Evolutionary conservation across 2,329 filamentous ascomycete species (phyloP), one percentile per base, ranked within the genome.

Genomic region (Diplodia mutila): DNA sequence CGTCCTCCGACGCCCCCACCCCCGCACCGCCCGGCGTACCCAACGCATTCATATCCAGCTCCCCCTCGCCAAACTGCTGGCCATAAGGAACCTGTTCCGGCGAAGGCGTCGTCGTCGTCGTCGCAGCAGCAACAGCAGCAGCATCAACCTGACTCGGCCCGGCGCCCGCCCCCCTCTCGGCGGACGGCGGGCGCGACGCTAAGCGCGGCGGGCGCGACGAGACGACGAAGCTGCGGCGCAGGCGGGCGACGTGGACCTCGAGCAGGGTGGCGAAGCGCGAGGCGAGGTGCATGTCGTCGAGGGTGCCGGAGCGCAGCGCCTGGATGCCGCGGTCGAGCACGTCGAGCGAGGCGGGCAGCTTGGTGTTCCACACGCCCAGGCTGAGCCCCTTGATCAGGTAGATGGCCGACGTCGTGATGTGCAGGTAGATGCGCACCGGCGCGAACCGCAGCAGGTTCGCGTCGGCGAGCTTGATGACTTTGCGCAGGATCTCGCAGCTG

Each of bases 331-430:
- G 78, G 48, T 84, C 81, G 0, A 85, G 76, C 2, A 83, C 79
- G 65, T 84, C 80, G 0, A 85, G 76, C 0, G 82, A 83, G 34
- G 81, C 80, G 64, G 81, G 80, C 6, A 85, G 73, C 55, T 84
- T 84, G 6, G 82, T 79, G 67, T 84, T 82, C 1, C 82, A 78
- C 1, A 82, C 80, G 0, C 84, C 84, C 46, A 85, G 65, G 67
- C 83, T 85, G 16, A 85, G 72, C 0, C 83, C 83, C 71, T 82
- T 82, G 71, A 87, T 81, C 3, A 87, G 75, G 67, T 86, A 86
- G 5, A 87, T 85, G 0, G 85, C 86, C 0, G 84, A 83, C 2
- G 83, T 85, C 2, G 83, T 85, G 54, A 86, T 82, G 27, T 85
- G 82, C 2, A 86, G 75, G 65, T 85, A 85, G 16, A 86, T 83